Percentiles rank a stretch among this genome's conserved stretches.
Conservation (phyloP, 2,329 filamentous ascomycete genomes). For the Diaporthe longicolla region DNA sequence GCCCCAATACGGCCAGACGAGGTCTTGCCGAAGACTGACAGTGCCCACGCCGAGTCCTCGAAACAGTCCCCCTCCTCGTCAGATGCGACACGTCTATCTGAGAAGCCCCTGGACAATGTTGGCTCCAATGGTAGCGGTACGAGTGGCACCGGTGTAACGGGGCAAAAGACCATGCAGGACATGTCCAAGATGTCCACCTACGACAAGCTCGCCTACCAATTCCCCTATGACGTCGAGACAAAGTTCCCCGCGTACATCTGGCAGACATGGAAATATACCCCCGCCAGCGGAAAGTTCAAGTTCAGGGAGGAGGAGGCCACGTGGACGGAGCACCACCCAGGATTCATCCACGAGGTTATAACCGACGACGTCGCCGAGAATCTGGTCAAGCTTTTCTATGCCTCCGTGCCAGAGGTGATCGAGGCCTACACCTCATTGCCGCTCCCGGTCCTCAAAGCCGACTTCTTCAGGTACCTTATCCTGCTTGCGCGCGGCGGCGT, state of each 20-base stretch:
- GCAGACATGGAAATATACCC: slow-evolving; percentile 97
- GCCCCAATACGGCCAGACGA: slow-evolving; percentile 53
- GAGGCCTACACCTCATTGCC: slow-evolving; percentile 83
- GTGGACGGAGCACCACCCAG: slow-evolving; percentile 89
- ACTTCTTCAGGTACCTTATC: slow-evolving; percentile 84
- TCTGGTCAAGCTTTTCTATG: slow-evolving; percentile 88
- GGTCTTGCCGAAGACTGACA: slow-evolving; percentile 48
- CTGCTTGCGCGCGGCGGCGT: slow-evolving; percentile 72
- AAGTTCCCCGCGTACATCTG: slow-evolving; percentile 99
- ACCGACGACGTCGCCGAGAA: slow-evolving; percentile 89
- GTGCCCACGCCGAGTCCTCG: slow-evolving; percentile 43
- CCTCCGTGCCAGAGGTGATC: slow-evolving; percentile 82
- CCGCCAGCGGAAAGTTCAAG: slow-evolving; percentile 81
- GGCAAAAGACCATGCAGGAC: slow-evolving; percentile 77
- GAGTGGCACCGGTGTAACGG: slow-evolving; percentile 34
- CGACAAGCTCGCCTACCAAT: slow-evolving; percentile 92
- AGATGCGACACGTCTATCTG: slow-evolving; percentile 37
- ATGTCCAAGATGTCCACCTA: slow-evolving; percentile 78
- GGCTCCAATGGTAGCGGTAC: slow-evolving; percentile 33
- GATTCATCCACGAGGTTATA: slow-evolving; percentile 96
- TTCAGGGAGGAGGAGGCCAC: slow-evolving; percentile 89
- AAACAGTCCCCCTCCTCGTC: slow-evolving; percentile 45
- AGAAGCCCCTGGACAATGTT: slow-evolving; percentile 42
- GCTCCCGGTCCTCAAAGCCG: slow-evolving; percentile 81
- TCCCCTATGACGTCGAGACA: slow-evolving; percentile 88